Evolutionary conservation across 768 basidiomycete species (phyloP).

Genomic region (Boletellus emodensis): DNA sequence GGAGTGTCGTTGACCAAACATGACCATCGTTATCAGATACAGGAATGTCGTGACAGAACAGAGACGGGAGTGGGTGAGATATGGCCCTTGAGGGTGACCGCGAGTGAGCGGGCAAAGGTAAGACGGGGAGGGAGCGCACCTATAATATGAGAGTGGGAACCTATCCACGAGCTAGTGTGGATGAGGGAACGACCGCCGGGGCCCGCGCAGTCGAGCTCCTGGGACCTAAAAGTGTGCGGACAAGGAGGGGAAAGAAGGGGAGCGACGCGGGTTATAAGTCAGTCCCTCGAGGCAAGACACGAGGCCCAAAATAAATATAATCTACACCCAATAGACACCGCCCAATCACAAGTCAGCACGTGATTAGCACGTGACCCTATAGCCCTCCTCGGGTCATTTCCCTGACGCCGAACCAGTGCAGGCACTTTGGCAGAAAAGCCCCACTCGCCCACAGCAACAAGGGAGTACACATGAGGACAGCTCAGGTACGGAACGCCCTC

Average conservation of each 20-base stretch:
- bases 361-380: constrained; percentile 30
- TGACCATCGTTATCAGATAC: constrained; percentile 26
- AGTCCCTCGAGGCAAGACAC: constrained; percentile 25
- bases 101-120: not conserved
- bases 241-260: not conserved
- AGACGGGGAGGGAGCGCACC: constrained; percentile 5
- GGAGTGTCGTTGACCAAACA: constrained; percentile 19
- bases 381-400: not conserved
- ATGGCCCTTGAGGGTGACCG: not conserved
- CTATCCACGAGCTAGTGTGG: constrained; percentile 15
- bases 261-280: constrained; percentile 15
- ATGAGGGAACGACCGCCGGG: constrained; percentile 20
- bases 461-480: not conserved
- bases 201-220: constrained; percentile 24
- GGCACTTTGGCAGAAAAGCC: not conserved
- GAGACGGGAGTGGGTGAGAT: constrained; percentile 4
- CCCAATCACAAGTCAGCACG: constrained; percentile 22
- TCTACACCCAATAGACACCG: constrained; percentile 9
- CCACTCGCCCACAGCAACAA: constrained; percentile 7
- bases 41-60: constrained; percentile 17
- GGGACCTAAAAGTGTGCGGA: constrained; percentile 16
- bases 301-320: constrained; percentile 21
- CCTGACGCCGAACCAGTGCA: not conserved
- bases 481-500: not conserved
- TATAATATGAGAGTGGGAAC: constrained; percentile 9